Conservation (phyloP, 1,139 yeast genomes). For the Lodderomyces margitis region DNA sequence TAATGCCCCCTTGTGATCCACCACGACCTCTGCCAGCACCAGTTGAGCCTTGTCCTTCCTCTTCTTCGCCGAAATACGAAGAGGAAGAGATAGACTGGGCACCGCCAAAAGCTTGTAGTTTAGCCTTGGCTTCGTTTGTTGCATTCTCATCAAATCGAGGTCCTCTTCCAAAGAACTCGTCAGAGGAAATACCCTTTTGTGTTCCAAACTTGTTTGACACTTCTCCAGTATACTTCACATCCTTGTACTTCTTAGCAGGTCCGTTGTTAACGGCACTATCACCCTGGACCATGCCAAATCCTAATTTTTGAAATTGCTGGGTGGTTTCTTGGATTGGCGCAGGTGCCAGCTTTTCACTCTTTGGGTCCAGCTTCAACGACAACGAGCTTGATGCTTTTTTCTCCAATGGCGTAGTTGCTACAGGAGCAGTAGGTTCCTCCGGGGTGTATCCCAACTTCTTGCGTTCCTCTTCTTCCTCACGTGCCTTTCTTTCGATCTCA, state of each 20-base stretch:
- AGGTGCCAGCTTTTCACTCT: constrained; percentile 21
- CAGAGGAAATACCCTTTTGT: constrained; percentile 94
- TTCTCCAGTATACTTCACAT: constrained; percentile 64
- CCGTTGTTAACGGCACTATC: constrained; percentile 32
- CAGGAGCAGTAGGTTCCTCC: constrained; percentile 26
- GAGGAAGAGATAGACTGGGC: constrained; percentile 91
- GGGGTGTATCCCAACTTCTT: constrained; percentile 74
- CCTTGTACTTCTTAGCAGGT: constrained; percentile 42
- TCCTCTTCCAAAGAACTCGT: constrained; percentile 89
- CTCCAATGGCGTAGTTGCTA: constrained; percentile 11
- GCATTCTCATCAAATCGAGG: constrained; percentile 73
- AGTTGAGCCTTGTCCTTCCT: constrained; percentile 34
- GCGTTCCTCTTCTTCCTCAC: constrained; percentile 75
- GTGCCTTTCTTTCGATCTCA: constrained; percentile 84
- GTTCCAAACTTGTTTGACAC: constrained; percentile 76
- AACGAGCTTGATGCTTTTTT: constrained; percentile 16
- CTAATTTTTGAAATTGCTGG: constrained; percentile 73
- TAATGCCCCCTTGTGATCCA: constrained; percentile 20
- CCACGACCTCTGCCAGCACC: constrained; percentile 16
- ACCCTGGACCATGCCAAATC: constrained; percentile 77
- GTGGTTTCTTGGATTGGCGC: constrained; percentile 55
- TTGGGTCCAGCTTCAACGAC: constrained; percentile 12
- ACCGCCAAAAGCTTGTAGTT: constrained; percentile 76
- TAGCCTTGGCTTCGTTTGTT: constrained; percentile 73
- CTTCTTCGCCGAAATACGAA: constrained; percentile 89